A percentile compares a stretch with the other conserved stretches of the same genome.
phyloP scores from a whole-genome alignment of 257 asterid genomes.

The Mentha longifolia region DNA sequence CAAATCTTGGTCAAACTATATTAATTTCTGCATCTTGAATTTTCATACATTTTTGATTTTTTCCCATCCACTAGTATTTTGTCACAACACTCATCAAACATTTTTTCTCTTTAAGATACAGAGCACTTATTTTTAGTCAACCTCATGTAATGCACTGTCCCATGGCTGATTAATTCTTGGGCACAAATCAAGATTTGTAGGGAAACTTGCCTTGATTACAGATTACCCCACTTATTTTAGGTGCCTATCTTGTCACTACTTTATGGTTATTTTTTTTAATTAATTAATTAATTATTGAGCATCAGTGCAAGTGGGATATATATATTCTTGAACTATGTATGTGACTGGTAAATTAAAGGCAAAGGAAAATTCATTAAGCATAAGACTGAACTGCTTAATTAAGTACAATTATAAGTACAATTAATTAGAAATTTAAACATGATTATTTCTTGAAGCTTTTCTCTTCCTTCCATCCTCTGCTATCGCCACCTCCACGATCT shows the following conservation, averaged over 20 bases:
- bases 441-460: background rate
- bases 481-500: slow-evolving; percentile 50
- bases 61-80: background rate
- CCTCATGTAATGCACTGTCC: too few species aligned
- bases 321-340: background rate
- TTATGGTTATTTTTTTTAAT: background rate
- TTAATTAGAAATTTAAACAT: background rate
- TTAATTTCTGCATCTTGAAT: background rate
- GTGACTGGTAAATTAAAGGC: background rate
- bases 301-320: background rate
- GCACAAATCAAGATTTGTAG: slow-evolving; percentile 1
- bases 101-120: background rate
- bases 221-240: background rate
- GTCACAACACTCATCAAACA: background rate
- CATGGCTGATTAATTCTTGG: background rate
- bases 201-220: background rate
- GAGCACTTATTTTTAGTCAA: background rate
- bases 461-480: slow-evolving; percentile 6
- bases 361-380: background rate
- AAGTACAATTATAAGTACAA: background rate
- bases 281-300: background rate
- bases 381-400: background rate
- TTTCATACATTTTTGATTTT: background rate
- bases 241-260: background rate
- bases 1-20: background rate